Evolutionary conservation across 164 flowering plant species (phyloP).

Genomic region (Cinnamomum chago): DNA sequence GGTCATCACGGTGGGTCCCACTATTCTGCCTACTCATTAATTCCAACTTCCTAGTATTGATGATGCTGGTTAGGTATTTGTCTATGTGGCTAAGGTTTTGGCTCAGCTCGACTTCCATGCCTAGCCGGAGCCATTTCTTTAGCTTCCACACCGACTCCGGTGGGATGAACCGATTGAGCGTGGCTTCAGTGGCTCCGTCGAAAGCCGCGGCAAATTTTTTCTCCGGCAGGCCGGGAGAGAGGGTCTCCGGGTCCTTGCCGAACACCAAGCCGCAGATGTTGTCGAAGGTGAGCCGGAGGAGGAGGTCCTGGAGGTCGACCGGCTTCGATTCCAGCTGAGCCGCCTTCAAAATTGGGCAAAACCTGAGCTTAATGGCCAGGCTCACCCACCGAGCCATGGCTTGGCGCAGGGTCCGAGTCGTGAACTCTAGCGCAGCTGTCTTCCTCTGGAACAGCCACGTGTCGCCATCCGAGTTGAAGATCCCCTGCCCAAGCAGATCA

Average conservation of each 20-base stretch:
- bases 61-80: constrained; percentile 40
- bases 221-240: constrained; percentile 48
- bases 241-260: constrained; percentile 59
- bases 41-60: constrained; percentile 56
- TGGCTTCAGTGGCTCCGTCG: constrained; percentile 67
- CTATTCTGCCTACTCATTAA: constrained; percentile 23
- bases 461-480: constrained; percentile 72
- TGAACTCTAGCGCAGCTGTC: constrained; percentile 61
- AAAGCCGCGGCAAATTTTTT: constrained; percentile 54
- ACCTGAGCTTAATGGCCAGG: constrained; percentile 48
- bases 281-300: constrained; percentile 65
- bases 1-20: constrained; percentile 39
- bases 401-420: constrained; percentile 62
- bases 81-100: constrained; percentile 45
- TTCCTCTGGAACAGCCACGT: constrained; percentile 69
- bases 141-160: constrained; percentile 56
- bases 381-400: constrained; percentile 75
- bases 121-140: constrained; percentile 58
- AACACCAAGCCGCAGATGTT: constrained; percentile 71
- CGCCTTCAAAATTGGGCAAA: constrained; percentile 46
- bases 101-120: constrained; percentile 44
- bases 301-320: constrained; percentile 61
- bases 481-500: constrained; percentile 61
- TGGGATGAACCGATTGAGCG: constrained; percentile 52
- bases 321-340: constrained; percentile 38